Base-by-base conservation (phyloP, 2,329 filamentous ascomycete genomes). In the Botrytis elliptica region DNA sequence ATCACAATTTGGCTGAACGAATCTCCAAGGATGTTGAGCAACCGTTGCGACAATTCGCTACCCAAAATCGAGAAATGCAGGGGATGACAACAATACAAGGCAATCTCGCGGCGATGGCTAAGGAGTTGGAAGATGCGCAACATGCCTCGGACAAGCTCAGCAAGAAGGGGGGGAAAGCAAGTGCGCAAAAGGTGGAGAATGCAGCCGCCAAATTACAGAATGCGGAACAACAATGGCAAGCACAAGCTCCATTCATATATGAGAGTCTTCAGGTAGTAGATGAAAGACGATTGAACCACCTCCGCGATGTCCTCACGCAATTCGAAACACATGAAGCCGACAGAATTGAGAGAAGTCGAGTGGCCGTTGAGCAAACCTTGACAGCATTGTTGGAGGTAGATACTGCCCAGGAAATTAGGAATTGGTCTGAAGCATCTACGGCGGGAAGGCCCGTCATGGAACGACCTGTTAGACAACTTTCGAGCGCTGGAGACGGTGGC, bases 291-390 rank as follows among this genome's bases (percentile, higher is more conserved):
- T 86, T 97, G 77, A 97, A 98, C 82, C 92, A 97, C 80, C 86
- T 99, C 74, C 92, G 95, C 75, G 95, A 98, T 82, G 89, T 93
- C 59, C 87, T 99, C 75, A 98, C 96, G 0, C 95, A 98, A 80
- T 92, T 95, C 79, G 91, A 97, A 82, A 99, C 96, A 0, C 92
- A 97, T 81, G 95, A 98, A 82, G 89, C 93, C 42, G 96, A 99
- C 81, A 90, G 93, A 78, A 90, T 95, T 25, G 93, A 97, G 82
- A 89, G 92, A 73, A 91, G 88, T 75, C 90, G 93, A 75, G 85
- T 89, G 74, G 90, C 91, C 20, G 91, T 94, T 40, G 94, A 96
- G 81, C 90, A 91, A 75, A 93, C 93, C 40, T 85, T 99, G 73
- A 94, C 93, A 77, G 87, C 91, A 14, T 87, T 98, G 78, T 86